Conservation (phyloP, 1,139 yeast genomes). For the Pichia sp. region DNA sequence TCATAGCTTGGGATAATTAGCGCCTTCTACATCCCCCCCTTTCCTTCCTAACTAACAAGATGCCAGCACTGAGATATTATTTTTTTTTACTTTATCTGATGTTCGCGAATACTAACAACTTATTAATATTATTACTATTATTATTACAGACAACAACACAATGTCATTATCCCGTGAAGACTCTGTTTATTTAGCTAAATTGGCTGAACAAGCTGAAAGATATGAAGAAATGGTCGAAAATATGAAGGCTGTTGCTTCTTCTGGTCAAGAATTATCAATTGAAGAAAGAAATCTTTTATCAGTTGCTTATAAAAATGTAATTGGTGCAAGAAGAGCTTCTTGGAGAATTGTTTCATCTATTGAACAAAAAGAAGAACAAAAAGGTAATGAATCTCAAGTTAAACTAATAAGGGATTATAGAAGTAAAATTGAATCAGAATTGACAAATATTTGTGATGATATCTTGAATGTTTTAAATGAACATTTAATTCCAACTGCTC, state of each 20-base stretch:
- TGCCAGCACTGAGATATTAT: no score
- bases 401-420: conserved; percentile 89
- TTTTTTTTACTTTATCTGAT: neutral
- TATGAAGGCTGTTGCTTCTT: conserved; percentile 95
- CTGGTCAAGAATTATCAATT: conserved; percentile 91
- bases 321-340: conserved; percentile 98
- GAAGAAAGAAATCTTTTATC: conserved; percentile 97
- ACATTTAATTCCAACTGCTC: conserved; percentile 90
- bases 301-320: conserved; percentile 96
- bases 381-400: conserved; percentile 87
- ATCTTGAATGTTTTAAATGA: conserved; percentile 80
- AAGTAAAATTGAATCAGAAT: conserved; percentile 87
- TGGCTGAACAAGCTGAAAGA: conserved; percentile 99
- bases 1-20: no score
- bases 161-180: conserved; percentile 94
- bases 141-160: conserved; percentile 14
- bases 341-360: conserved; percentile 98
- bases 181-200: conserved; percentile 96
- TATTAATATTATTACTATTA: neutral
- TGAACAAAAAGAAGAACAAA: conserved; percentile 96
- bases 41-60: no score
- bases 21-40: no score
- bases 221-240: conserved; percentile 99
- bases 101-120: conserved; percentile 5
- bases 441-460: conserved; percentile 90